Base-by-base conservation (phyloP, 192 early-diverging fungal genomes). In the Linnemannia elongata region DNA sequence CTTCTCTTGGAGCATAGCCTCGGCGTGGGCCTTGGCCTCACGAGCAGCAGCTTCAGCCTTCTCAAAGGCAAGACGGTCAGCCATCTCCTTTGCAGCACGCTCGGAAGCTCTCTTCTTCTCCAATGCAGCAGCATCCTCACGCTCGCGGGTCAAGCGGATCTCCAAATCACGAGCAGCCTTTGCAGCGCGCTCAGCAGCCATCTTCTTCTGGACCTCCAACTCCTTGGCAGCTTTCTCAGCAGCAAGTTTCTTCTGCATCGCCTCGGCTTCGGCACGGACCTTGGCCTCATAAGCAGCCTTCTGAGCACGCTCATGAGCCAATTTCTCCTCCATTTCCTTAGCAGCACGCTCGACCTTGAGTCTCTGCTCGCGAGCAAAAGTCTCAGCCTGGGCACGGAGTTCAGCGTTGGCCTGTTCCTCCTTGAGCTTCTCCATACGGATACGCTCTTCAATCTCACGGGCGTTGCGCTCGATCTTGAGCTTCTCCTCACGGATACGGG, bases 391-490 rank as follows among this genome's bases (percentile, higher is more conserved):
- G n/a, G n/a, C n/a, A n/a, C n/a, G n/a, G n/a, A n/a, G n/a, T n/a
- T n/a, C n/a, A n/a, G n/a, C n/a, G n/a, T n/a, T n/a, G n/a, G n/a
- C n/a, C n/a, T n/a, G n/a, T n/a, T n/a, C n/a, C n/a, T n/a, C n/a
- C n/a, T n/a, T n/a, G n/a, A n/a, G n/a, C n/a, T n/a, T n/a, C n/a
- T n/a, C n/a, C n/a, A n/a, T n/a, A n/a, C n/a, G n/a, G n/a, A n/a
- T n/a, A n/a, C n/a, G n/a, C n/a, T n/a, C n/a, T n/a, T n/a, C n/a
- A n/a, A n/a, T n/a, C n/a, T n/a, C n/a, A n/a, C n/a, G n/a, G n/a
- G n/a, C n/a, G n/a, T n/a, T n/a, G n/a, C 78, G 73, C 70, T 83
- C 77, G 27, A 38, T 63, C 72, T 78, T 83, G 39, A 75, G 4
- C 8, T 35, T 77, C 38, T 79, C 69, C 17, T 79, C 77, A 10